phyloP scores from a whole-genome alignment of 169 alveolate genomes.

The Cryptosporidium xiaoi region DNA sequence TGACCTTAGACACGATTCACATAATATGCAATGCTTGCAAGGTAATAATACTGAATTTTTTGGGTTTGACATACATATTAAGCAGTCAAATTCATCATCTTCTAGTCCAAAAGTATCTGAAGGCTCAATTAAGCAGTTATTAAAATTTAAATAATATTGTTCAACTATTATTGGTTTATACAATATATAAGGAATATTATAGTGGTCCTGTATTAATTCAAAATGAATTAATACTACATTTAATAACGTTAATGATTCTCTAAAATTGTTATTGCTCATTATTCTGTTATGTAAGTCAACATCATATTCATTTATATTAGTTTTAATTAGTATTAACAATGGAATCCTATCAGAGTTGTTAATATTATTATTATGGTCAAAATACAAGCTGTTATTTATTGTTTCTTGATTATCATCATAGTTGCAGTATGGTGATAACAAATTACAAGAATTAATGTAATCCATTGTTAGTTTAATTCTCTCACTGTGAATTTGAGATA shows the following conservation, averaged over 20 bases:
- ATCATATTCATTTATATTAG: not conserved
- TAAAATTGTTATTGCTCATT: not conserved
- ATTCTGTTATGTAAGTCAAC: not conserved
- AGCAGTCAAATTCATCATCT: slow-evolving; percentile 75
- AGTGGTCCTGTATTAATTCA: slow-evolving; percentile 50
- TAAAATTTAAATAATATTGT: slow-evolving; percentile 2
- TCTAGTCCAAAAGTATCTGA: slow-evolving; percentile 71
- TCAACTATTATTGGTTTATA: slow-evolving; percentile 58
- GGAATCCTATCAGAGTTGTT: slow-evolving; percentile 12
- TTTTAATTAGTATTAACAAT: slow-evolving; percentile 20
- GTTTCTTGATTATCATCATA: not conserved
- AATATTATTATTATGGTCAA: not conserved
- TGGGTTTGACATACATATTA: slow-evolving; percentile 77
- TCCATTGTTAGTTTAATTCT: slow-evolving; percentile 43
- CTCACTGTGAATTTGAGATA: slow-evolving; percentile 18
- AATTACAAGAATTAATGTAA: slow-evolving; percentile 32
- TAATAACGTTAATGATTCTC: not conserved
- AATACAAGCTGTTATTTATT: not conserved
- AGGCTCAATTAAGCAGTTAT: slow-evolving; percentile 37
- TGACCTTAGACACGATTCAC: slow-evolving; percentile 78
- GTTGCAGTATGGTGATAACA: slow-evolving; percentile 28
- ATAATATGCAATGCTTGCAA: slow-evolving; percentile 60
- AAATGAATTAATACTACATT: slow-evolving; percentile 21
- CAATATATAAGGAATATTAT: slow-evolving; percentile 31
- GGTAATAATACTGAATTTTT: slow-evolving; percentile 75